phyloP scores from a whole-genome alignment of 371 early-diverging fungal species.

The Mucor piriformis region DNA sequence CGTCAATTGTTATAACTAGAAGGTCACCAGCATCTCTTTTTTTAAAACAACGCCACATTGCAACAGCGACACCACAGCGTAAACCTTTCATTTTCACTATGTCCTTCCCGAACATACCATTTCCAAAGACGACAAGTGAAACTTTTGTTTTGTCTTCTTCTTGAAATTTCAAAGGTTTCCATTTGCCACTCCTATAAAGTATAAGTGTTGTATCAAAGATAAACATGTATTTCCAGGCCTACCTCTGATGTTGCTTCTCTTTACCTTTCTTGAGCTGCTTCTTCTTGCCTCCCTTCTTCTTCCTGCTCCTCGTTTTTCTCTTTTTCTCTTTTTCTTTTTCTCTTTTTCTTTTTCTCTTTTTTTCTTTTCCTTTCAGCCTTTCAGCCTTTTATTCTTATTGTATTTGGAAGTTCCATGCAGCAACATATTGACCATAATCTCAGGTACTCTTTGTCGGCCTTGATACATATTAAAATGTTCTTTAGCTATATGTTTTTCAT shows the following conservation, averaged over 20 bases:
- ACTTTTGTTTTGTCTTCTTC: background rate
- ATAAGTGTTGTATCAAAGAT: background rate
- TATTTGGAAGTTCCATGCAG: background rate
- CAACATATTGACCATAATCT: background rate
- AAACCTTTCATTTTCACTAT: background rate
- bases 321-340: background rate
- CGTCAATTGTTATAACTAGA: background rate
- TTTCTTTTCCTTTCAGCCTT: background rate
- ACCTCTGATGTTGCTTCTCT: background rate
- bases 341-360: background rate
- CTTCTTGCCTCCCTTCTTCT: no score
- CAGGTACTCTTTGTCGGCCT: background rate
- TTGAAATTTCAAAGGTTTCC: background rate
- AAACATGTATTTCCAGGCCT: background rate
- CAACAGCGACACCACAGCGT: background rate
- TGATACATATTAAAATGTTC: background rate
- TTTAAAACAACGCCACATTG: background rate
- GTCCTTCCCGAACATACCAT: slow-evolving; percentile 4
- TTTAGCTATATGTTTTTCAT: background rate
- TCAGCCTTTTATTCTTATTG: no score
- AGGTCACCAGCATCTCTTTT: background rate
- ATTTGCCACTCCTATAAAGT: background rate
- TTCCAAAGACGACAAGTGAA: slow-evolving; percentile 4
- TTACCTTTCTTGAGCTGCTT: background rate
- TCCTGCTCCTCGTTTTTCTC: background rate